phyloP scores from a whole-genome alignment of 2,329 filamentous ascomycete species.

The Apiospora malaysiana region DNA sequence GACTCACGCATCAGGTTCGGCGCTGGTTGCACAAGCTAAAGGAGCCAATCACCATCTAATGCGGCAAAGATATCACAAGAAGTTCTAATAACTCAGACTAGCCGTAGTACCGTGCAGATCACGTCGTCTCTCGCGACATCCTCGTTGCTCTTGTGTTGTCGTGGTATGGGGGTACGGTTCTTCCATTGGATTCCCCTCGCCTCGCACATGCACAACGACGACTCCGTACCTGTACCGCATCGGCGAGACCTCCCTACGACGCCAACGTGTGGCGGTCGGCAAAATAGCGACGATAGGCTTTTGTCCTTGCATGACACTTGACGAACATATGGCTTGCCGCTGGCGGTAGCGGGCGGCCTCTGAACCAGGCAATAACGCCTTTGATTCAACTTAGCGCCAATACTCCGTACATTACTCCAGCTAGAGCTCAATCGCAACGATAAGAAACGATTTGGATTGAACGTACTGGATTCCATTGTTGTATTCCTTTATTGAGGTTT shows the following conservation, averaged over 20 bases:
- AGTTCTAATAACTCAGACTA: neutral
- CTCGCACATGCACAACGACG: neutral
- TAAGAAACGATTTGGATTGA: too few relatives aligned
- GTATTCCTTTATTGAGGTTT: too few relatives aligned
- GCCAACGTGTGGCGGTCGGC: neutral
- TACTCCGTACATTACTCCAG: too few relatives aligned
- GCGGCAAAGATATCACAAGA: constrained; percentile 2
- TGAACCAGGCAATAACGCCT: neutral
- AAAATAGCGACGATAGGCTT: neutral
- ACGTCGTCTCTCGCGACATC: neutral
- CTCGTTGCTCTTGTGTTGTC: neutral
- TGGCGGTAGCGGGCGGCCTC: neutral
- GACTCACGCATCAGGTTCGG: neutral
- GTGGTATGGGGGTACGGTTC: neutral
- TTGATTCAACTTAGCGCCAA: too few relatives aligned
- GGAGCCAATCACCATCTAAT: neutral
- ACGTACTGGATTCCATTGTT: too few relatives aligned
- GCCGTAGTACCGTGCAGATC: neutral
- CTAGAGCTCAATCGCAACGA: too few relatives aligned
- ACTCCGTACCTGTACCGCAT: neutral
- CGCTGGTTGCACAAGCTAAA: neutral
- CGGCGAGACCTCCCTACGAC: neutral
- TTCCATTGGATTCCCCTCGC: neutral
- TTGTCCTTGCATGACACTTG: neutral
- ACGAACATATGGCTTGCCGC: neutral